Base-by-base conservation (phyloP, 2,329 filamentous ascomycete genomes). In the Aureobasidium sp. region DNA sequence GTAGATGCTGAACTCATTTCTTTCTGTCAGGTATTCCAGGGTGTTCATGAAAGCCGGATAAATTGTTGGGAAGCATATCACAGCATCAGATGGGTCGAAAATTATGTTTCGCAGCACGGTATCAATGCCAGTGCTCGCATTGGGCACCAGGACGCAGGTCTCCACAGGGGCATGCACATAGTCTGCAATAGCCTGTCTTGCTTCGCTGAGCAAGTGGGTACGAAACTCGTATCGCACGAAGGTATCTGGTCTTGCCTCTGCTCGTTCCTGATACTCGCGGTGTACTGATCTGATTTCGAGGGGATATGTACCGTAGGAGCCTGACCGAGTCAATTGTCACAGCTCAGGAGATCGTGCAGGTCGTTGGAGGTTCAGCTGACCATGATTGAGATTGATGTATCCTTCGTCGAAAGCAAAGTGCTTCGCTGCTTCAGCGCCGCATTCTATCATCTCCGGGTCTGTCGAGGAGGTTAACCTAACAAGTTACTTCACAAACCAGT, bases 291-390 rank as follows among this genome's bases (percentile, higher is more conserved):
- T 82, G 63, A 97, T 79, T 25, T 76, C 71, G 10, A 75, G 77
- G 3, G 92, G 91, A 68, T 86, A 85, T 2, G 86, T 86, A 37
- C 92, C 92, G 71, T 90, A 96, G 0, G 91, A 95, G 55, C 90
- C 88, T 85, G 39, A 4, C 16, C 3, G 2, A 10, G 9, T 41
- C 27, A 21, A 10, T 54, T 11, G 14, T 11, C 10, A 4, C 13
- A 21, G 21, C 21, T 21, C 21, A 21, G 21, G 21, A 21, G 21
- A 21, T 21, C 21, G 21, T 21, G 21, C 21, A 21, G 21, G 21
- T 21, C 21, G 21, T 21, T 21, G 21, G 34, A 14, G 11, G 3
- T 37, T 14, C 13, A 4, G 49, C 25, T 5, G 3, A 42, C 53
- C 53, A 30, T 57, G 53, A n/a, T 57, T 57, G 29, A 57, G 30